Base-by-base conservation (phyloP, 257 asterid species). In the Solanum peruvianum region DNA sequence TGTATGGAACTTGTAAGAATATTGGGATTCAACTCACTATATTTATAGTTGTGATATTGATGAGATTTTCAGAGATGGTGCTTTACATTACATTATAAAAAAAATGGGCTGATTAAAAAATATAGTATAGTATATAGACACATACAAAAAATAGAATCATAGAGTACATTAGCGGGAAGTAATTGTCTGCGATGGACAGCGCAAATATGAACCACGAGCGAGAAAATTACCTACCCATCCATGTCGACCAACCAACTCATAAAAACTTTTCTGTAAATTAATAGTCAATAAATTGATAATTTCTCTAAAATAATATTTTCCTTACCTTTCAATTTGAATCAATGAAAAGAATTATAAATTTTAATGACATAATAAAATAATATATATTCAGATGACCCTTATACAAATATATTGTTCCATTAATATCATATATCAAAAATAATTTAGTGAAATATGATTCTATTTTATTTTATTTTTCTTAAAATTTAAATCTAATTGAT, bases 31-130 rank as follows among this genome's bases (percentile, higher is more conserved):
- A 23, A 66, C 52, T 23, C 72, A 80, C 41, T 23, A 4, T 82
- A 91, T 92, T 93, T 94, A 92, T 93, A 92, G 93, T 88, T 86
- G 47, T 82, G 60, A 86, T 71, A 88, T 76, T 56, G 27, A 58
- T 83, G 72, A 33, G 29, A 3, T 35, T 72, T 72, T 47, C 47
- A 35, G 10, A 73, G 60, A 72, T 72, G 60, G 21, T 76, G 52
- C 25, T 29, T 13, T 47, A 39, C 18, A 70, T 13, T 47, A 39
- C 18, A 70, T 45, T 56, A 21, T n/a, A 52, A 47, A 47, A 47
- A 47, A 4, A 47, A 27, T 47, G 58, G 29, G n/a, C 14, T 71
- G 35, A 35, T 35, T 71, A 18, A 67, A 67, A 39, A 4, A 39
- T 41, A 31, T 41, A 31, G 58, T n/a, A 29, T 8, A 25, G 85